These are phyloP conservation scores for Arachis monticola DNA, from an alignment of 331 rosid genomes.

Conservation along the genomic window DNA sequence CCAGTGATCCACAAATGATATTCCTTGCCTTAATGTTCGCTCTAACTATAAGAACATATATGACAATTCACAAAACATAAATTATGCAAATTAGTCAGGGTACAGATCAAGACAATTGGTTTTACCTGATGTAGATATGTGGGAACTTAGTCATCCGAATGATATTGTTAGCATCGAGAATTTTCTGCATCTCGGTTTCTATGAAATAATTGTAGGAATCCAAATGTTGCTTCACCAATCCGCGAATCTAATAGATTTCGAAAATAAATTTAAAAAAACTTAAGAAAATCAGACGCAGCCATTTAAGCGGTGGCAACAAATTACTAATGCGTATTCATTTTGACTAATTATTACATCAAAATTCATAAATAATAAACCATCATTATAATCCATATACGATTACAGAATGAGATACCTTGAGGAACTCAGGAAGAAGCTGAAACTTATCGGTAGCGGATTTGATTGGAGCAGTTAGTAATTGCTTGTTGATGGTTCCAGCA, in stretches of 20 bases:
- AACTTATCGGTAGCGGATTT: conserved; percentile 83
- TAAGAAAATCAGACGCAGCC: not conserved
- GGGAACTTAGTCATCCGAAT: conserved; percentile 52
- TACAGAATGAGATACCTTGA: conserved; percentile 56
- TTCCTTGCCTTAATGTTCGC: not conserved
- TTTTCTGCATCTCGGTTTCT: conserved; percentile 69
- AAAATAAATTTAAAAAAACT: too few species aligned
- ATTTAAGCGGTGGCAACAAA: not conserved
- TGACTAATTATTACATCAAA: not conserved
- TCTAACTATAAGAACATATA: too few species aligned
- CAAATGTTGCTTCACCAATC: conserved; percentile 92
- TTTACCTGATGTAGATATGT: conserved; percentile 62
- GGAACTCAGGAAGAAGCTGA: conserved; percentile 86
- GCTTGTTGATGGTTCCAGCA: conserved; percentile 55
- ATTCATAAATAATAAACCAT: not conserved
- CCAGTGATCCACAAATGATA: conserved; percentile 1
- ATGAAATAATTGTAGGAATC: conserved; percentile 92
- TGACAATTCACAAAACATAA: not conserved
- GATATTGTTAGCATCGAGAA: conserved; percentile 67
- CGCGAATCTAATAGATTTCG: conserved; percentile 62
- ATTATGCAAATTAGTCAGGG: not conserved
- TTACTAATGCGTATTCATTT: not conserved
- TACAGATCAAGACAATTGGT: not conserved
- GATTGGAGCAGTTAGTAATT: conserved; percentile 71
- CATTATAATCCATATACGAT: not conserved